These are phyloP conservation scores for Achlya hypogyna DNA, from an alignment of 352 stramenopile species.

Conservation along the genomic window DNA sequence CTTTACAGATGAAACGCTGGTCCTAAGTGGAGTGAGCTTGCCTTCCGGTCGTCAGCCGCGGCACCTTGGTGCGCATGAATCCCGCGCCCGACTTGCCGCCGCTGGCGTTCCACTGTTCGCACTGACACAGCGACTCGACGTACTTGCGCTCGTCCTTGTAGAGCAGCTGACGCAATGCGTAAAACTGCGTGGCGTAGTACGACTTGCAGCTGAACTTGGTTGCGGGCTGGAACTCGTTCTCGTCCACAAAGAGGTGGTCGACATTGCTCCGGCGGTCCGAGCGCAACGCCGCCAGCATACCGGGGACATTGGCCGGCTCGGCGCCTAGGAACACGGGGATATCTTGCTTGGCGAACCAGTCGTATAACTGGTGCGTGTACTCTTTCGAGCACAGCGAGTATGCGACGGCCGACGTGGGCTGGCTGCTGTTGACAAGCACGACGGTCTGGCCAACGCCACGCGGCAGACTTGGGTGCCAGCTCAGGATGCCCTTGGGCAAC, in stretches of 20 bases:
- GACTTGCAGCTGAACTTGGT: constrained; percentile 83
- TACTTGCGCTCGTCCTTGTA: constrained; percentile 81
- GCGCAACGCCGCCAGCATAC: constrained; percentile 58
- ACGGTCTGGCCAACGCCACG: constrained; percentile 56
- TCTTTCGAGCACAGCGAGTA: constrained; percentile 78
- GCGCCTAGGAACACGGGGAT: constrained; percentile 23
- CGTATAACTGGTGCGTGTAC: constrained; percentile 67
- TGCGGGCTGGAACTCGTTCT: constrained; percentile 72
- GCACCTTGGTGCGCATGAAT: constrained; percentile 61
- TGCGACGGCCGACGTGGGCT: constrained; percentile 78
- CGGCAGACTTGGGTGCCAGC: constrained; percentile 72
- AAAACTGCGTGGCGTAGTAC: constrained; percentile 86
- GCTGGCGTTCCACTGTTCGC: constrained; percentile 75
- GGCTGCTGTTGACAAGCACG: constrained; percentile 65
- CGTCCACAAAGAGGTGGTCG: constrained; percentile 76
- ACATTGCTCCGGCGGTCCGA: constrained; percentile 69
- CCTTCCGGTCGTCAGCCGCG: not conserved
- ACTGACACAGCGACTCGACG: constrained; percentile 79
- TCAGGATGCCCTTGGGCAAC: constrained; percentile 66
- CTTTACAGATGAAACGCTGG: constrained; percentile 81
- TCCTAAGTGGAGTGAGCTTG: no score
- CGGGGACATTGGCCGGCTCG: constrained; percentile 8
- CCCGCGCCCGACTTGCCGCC: constrained; percentile 80
- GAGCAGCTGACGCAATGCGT: constrained; percentile 70
- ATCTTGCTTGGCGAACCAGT: constrained; percentile 29